Evolutionary conservation across 75 land plant genomes (phyloP), one percentile per base, ranked within the genome.

Genomic region (Azolla pinnata): DNA sequence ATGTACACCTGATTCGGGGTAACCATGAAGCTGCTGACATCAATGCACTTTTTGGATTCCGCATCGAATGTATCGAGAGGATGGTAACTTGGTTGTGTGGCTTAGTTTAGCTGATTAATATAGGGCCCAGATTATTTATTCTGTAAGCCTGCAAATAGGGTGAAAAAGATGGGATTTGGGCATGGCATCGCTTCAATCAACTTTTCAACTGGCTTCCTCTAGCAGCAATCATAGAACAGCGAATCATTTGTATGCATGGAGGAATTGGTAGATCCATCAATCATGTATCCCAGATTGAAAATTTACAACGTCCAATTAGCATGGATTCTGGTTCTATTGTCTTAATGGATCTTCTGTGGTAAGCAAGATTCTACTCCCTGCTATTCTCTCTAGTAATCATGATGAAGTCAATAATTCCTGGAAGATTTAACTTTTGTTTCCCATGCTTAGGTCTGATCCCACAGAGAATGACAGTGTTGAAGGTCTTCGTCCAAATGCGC

Each of bases 21-120:
- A 88, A 88, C 64, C 93, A 88, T 65, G 93, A 88, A 59, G 93
- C 93, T 31, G 81, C 89, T 69, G 93, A 88, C 62, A 88, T 88
- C 32, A 88, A 88, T 85, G 89, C 93, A 12, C 80, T 88, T 27
- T 88, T 88, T 75, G 93, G 93, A 29, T 88, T 88, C 73, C 88
- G 93, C 20, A 52, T 82, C 44, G 93, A 88, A 73, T 88, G 93
- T 65, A 85, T 88, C 40, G 93, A 88, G 73, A 72, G 93, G 72
- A 85, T 88, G 93, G 93, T 88, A 79, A n/a, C 2, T 3, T n/a
- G 19, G 5, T 27, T 18, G 5, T 29, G 2, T 12, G 4, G 29
- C 54, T 25, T 52, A 48, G 24, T 52, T 1, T 27, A 25, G 54
- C 10, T 4, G 24, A 26, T 52, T 14, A 46, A 14, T 14, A 46